Evolutionary conservation across 306 rosid species (phyloP).

Genomic region (Castanea sativa): DNA sequence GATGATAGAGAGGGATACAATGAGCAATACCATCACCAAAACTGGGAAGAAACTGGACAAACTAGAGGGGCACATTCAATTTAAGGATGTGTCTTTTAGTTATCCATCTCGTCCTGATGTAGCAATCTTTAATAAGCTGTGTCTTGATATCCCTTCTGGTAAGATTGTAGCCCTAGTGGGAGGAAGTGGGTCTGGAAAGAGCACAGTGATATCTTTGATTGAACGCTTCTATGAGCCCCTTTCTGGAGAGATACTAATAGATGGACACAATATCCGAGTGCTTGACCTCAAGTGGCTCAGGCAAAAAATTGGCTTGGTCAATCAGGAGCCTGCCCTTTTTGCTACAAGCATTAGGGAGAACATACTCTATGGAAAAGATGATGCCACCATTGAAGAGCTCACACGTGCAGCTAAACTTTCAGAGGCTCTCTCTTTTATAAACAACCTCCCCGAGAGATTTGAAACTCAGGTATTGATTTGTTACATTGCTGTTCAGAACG

Average conservation of each 20-base stretch:
- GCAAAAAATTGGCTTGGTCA: slow-evolving; percentile 83
- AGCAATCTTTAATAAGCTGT: slow-evolving; percentile 55
- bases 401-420: slow-evolving; percentile 82
- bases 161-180: slow-evolving; percentile 92
- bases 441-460: slow-evolving; percentile 85
- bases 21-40: slow-evolving; percentile 52
- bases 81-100: slow-evolving; percentile 69
- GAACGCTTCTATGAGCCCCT: slow-evolving; percentile 92
- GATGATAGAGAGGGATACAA: slow-evolving; percentile 89
- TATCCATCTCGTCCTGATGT: slow-evolving; percentile 89
- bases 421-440: slow-evolving; percentile 80
- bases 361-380: slow-evolving; percentile 84
- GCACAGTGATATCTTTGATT: slow-evolving; percentile 80
- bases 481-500: neutral
- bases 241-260: slow-evolving; percentile 70
- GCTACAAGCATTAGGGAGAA: slow-evolving; percentile 88
- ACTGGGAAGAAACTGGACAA: slow-evolving; percentile 52
- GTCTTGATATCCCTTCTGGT: slow-evolving; percentile 81
- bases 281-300: slow-evolving; percentile 92
- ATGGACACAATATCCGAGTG: slow-evolving; percentile 49
- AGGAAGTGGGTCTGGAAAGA: slow-evolving; percentile 97
- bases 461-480: slow-evolving; percentile 71
- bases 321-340: slow-evolving; percentile 96
- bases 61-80: slow-evolving; percentile 78
- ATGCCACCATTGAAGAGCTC: slow-evolving; percentile 81